These are phyloP conservation scores for Boechera stricta DNA, from an alignment of 345 rosid species.

Conservation along the genomic window DNA sequence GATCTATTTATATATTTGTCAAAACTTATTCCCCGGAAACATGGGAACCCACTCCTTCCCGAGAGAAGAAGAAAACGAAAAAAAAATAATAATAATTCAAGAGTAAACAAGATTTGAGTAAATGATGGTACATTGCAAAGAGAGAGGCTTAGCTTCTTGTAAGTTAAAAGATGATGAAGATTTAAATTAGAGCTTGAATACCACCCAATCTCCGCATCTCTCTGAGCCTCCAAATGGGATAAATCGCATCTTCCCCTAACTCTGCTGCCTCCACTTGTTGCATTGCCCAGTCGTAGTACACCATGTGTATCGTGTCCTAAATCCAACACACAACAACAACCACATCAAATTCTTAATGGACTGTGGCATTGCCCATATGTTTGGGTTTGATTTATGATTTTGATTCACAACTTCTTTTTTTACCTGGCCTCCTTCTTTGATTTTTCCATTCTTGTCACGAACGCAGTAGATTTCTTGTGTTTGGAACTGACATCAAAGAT, in stretches of 20 bases:
- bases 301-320: slow-evolving; percentile 86
- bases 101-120: slow-evolving; percentile 9
- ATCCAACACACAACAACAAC: slow-evolving; percentile 17
- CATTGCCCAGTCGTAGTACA: slow-evolving; percentile 93
- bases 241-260: slow-evolving; percentile 79
- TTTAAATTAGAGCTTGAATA: slow-evolving; percentile 66
- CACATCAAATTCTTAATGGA: background rate
- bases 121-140: slow-evolving; percentile 24
- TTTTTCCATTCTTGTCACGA: slow-evolving; percentile 70
- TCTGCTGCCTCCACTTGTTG: slow-evolving; percentile 87
- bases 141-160: slow-evolving; percentile 9
- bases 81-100: no score
- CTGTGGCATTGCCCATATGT: background rate
- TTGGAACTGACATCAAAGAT: slow-evolving; percentile 66
- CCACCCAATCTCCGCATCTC: slow-evolving; percentile 73
- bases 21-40: slow-evolving; percentile 31
- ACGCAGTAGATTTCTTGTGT: slow-evolving; percentile 86
- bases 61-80: background rate
- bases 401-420: slow-evolving; percentile 8
- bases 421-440: slow-evolving; percentile 93
- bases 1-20: slow-evolving; percentile 31
- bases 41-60: slow-evolving; percentile 17
- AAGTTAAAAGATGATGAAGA: background rate
- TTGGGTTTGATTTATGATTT: background rate
- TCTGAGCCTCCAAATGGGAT: slow-evolving; percentile 90